Conservation (phyloP, 805 yeast genomes). For the Saccharomycopsis fibuligera region DNA sequence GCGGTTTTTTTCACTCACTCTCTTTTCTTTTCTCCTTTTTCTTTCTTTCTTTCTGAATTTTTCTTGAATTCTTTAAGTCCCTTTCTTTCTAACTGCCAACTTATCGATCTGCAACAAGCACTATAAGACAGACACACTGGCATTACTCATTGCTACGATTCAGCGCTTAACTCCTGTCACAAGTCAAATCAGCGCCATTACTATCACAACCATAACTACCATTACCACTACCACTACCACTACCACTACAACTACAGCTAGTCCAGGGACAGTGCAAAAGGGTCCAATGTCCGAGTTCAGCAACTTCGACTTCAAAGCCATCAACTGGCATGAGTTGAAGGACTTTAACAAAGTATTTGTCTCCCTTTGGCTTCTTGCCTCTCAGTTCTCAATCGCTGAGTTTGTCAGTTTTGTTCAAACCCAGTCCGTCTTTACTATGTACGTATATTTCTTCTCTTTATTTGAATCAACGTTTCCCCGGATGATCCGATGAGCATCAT, state of each 20-base stretch:
- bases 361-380: background rate
- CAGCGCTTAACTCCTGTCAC: too few relatives aligned
- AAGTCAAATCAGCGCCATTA: background rate
- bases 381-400: conserved; percentile 6
- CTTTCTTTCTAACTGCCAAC: too few relatives aligned
- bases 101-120: background rate
- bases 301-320: background rate
- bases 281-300: background rate
- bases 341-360: conserved; percentile 6
- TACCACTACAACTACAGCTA: background rate
- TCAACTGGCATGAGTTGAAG: background rate
- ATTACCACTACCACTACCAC: background rate
- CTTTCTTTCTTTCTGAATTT: too few relatives aligned
- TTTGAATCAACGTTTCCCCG: background rate
- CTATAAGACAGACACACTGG: background rate
- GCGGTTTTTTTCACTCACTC: too few relatives aligned
- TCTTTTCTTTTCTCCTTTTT: too few relatives aligned
- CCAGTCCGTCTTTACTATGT: conserved; percentile 6
- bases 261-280: too few relatives aligned
- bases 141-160: too few relatives aligned
- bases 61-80: too few relatives aligned
- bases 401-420: conserved; percentile 1
- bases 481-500: too few relatives aligned
- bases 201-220: background rate
- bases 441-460: too few relatives aligned